phyloP scores from a whole-genome alignment of 768 basidiomycete species.

The Pleurotus platypus region DNA sequence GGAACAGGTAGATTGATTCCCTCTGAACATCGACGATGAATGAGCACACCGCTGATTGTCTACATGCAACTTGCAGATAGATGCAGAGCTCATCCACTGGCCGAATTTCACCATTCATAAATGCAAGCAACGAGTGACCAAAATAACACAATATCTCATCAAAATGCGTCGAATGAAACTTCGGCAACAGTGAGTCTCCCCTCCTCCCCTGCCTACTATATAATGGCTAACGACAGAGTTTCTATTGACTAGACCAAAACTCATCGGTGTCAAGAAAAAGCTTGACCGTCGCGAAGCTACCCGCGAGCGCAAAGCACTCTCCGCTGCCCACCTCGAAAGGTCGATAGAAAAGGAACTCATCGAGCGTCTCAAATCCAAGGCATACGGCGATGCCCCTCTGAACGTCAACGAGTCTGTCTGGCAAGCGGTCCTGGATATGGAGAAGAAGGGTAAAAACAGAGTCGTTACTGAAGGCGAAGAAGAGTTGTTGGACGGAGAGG shows the following conservation, averaged over 20 bases:
- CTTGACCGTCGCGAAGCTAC: conserved; percentile 88
- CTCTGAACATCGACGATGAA: background rate
- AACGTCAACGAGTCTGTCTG: conserved; percentile 98
- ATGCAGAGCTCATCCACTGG: conserved; percentile 95
- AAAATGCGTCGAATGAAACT: conserved; percentile 93
- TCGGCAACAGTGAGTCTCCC: conserved; percentile 68
- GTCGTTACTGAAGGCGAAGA: too few relatives aligned
- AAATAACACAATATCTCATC: conserved; percentile 98
- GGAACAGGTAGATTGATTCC: conserved; percentile 66
- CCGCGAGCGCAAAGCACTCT: conserved; percentile 93
- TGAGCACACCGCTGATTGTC: too few relatives aligned
- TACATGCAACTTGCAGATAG: conserved; percentile 57
- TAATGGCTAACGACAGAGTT: background rate
- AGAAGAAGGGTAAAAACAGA: conserved; percentile 46
- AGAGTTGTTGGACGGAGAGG: conserved; percentile 29
- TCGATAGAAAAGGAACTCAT: conserved; percentile 96
- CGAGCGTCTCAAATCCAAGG: conserved; percentile 92
- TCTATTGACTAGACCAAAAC: conserved; percentile 64
- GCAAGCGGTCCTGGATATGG: conserved; percentile 86
- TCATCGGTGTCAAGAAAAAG: conserved; percentile 96
- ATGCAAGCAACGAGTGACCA: conserved; percentile 98
- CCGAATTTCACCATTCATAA: conserved; percentile 97
- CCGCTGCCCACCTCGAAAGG: conserved; percentile 91
- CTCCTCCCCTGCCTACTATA: background rate
- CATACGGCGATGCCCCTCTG: conserved; percentile 94